Conservation (phyloP, 164 flowering plant species). For the Umbilicus rupestris region DNA sequence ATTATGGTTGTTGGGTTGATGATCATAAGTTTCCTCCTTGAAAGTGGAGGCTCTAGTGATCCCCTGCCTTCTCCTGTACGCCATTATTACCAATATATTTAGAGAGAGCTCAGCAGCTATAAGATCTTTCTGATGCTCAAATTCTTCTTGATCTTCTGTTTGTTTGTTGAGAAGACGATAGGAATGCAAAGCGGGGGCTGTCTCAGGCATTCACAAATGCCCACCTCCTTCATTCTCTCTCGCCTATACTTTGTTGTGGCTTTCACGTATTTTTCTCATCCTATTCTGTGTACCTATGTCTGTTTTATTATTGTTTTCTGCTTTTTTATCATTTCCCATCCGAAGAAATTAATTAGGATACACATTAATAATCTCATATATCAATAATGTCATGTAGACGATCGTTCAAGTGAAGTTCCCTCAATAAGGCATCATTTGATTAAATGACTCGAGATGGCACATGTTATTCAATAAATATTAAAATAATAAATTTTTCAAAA, state of each 20-base stretch:
- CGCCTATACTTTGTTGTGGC: slow-evolving; percentile 1
- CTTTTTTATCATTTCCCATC: neutral
- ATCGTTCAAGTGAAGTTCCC: too few species aligned
- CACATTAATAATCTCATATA: neutral
- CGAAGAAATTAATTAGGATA: neutral
- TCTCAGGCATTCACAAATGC: neutral
- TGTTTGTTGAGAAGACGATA: neutral
- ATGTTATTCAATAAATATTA: too few species aligned
- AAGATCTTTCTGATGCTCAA: too few species aligned
- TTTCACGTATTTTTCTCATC: slow-evolving; percentile 6
- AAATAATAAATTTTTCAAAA: too few species aligned
- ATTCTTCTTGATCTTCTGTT: neutral
- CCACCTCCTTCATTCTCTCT: neutral
- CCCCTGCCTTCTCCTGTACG: slow-evolving; percentile 41
- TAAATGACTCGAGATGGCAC: too few species aligned
- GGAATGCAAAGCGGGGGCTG: too few species aligned
- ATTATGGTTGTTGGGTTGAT: slow-evolving; percentile 3
- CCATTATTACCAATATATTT: slow-evolving; percentile 16
- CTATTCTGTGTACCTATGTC: neutral
- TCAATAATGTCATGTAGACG: too few species aligned
- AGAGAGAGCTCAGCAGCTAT: neutral
- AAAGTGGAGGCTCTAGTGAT: slow-evolving; percentile 31
- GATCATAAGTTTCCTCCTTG: slow-evolving; percentile 29
- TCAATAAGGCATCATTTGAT: too few species aligned
- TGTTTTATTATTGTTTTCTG: neutral